Evolutionary conservation across 495 filamentous ascomycete species (phyloP).

Genomic region (Evernia prunastri): DNA sequence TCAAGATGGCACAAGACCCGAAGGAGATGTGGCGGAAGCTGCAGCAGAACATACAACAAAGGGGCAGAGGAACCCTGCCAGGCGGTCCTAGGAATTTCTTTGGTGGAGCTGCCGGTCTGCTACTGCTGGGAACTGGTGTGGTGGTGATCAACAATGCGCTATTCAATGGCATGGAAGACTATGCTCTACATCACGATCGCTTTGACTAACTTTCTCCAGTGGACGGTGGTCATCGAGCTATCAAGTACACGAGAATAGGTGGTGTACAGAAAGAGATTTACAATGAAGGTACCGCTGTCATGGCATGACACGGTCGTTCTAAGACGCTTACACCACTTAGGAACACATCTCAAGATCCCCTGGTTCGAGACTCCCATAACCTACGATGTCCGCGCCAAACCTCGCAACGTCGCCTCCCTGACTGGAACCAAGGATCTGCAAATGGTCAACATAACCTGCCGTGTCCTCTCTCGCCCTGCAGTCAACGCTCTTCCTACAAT

Average conservation of each 20-base stretch:
- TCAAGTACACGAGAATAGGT: constrained; percentile 91
- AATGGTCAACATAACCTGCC: constrained; percentile 99
- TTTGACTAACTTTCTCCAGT: constrained; percentile 45
- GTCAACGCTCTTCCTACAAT: constrained; percentile 88
- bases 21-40: constrained; percentile 59
- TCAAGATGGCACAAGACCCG: constrained; percentile 48
- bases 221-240: constrained; percentile 96
- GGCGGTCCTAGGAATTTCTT: constrained; percentile 39
- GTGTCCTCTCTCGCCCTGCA: constrained; percentile 89
- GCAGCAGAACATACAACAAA: constrained; percentile 54
- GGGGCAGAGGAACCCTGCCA: constrained; percentile 38
- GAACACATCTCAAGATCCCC: constrained; percentile 86
- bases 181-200: background rate
- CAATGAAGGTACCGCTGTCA: constrained; percentile 63
- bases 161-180: constrained; percentile 66
- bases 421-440: constrained; percentile 98
- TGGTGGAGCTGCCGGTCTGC: constrained; percentile 47
- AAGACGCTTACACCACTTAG: constrained; percentile 37
- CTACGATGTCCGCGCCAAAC: constrained; percentile 97
- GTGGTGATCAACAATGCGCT: constrained; percentile 73
- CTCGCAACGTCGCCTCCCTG: constrained; percentile 91
- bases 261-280: constrained; percentile 98
- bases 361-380: constrained; percentile 96
- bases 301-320: background rate
- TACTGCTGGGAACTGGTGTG: constrained; percentile 59